These are phyloP conservation scores for Heliocybe sulcata DNA, from an alignment of 1,284 basidiomycete genomes.

Conservation along the genomic window DNA sequence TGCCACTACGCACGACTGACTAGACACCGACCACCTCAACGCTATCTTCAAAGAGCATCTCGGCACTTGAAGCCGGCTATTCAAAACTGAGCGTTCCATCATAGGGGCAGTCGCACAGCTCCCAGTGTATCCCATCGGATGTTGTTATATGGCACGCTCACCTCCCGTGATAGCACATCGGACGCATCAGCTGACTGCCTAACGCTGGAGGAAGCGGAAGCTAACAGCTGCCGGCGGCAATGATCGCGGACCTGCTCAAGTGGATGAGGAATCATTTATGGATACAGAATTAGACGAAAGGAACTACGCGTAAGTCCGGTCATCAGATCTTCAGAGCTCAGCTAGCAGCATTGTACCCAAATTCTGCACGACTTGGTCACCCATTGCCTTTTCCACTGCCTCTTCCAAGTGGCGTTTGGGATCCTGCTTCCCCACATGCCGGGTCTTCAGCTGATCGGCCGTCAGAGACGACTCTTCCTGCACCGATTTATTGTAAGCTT, in stretches of 20 bases:
- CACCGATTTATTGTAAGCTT: conserved; percentile 92
- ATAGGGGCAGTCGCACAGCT: too few relatives aligned
- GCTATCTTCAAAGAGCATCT: too few relatives aligned
- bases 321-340: conserved; percentile 60
- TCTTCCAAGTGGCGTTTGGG: conserved; percentile 96
- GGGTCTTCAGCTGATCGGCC: conserved; percentile 86
- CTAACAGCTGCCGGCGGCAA: neutral
- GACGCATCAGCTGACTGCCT: neutral
- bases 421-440: conserved; percentile 97
- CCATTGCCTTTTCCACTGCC: conserved; percentile 95
- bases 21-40: too few relatives aligned
- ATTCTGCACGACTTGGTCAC: conserved; percentile 92
- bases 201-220: neutral
- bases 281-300: neutral
- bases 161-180: neutral
- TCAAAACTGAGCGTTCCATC: too few relatives aligned
- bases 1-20: too few relatives aligned
- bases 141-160: neutral
- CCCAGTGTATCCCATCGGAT: too few relatives aligned
- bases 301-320: neutral
- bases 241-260: neutral
- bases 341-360: conserved; percentile 88
- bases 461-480: conserved; percentile 93
- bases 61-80: too few relatives aligned
- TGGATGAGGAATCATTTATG: neutral